A percentile compares a stretch with the other conserved stretches of the same genome.
Conservation (phyloP, 2,329 filamentous ascomycete genomes). For the Rhexocercosporidium sp. region DNA sequence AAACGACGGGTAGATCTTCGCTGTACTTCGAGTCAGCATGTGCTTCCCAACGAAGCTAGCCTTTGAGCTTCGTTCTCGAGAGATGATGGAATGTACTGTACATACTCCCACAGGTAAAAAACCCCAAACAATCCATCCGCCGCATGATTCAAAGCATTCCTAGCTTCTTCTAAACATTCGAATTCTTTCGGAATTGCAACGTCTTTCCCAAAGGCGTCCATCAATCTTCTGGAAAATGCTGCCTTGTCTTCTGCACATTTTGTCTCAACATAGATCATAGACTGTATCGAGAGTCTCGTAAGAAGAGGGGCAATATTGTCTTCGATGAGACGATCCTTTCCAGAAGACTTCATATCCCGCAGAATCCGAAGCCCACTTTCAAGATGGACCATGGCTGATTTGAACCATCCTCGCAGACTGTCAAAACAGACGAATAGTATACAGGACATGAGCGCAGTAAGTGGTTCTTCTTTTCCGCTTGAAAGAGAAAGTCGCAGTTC, state of each 20-base stretch:
- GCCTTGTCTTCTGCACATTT: background rate
- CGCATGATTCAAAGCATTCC: background rate
- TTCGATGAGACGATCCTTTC: background rate
- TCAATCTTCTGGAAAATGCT: background rate
- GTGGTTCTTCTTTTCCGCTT: too few relatives aligned
- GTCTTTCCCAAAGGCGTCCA: background rate
- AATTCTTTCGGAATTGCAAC: background rate
- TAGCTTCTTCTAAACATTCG: background rate
- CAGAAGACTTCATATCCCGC: too few relatives aligned
- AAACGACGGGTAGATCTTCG: background rate
- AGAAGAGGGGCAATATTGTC: background rate
- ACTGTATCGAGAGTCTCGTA: background rate
- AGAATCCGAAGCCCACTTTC: too few relatives aligned
- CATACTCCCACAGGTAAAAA: background rate
- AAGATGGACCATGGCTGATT: too few relatives aligned
- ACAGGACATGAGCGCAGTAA: too few relatives aligned
- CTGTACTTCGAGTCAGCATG: background rate
- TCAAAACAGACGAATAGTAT: too few relatives aligned
- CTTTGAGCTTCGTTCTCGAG: background rate
- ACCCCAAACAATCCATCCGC: background rate
- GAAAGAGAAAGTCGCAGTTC: too few relatives aligned
- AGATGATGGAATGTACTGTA: background rate
- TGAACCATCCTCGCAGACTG: too few relatives aligned
- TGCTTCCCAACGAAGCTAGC: background rate
- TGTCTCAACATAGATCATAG: background rate